phyloP scores from a whole-genome alignment of 2,329 filamentous ascomycete species.

The Penicillium sclerotigenum region DNA sequence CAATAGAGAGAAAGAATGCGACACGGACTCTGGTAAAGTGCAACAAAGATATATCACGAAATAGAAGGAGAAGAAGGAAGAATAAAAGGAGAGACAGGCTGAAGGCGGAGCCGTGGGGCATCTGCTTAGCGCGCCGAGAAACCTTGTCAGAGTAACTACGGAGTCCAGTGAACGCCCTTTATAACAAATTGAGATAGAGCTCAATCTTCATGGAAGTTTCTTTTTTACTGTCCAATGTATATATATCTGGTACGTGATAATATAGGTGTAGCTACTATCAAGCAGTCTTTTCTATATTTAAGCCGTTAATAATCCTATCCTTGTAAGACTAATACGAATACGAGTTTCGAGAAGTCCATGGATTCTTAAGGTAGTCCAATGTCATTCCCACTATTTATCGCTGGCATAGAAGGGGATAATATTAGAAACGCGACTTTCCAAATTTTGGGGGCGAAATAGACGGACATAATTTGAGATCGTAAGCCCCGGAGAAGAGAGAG shows the following conservation, averaged over 20 bases:
- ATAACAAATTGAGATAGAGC: neutral
- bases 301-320: neutral
- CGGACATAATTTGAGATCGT: neutral
- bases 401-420: neutral
- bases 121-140: conserved; percentile 18
- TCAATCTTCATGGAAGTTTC: neutral
- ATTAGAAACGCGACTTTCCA: neutral
- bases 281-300: neutral
- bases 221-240: neutral
- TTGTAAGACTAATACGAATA: neutral
- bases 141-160: neutral
- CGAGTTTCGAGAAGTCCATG: neutral
- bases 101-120: conserved; percentile 28
- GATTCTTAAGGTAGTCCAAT: too few species aligned
- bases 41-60: neutral
- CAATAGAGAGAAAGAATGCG: conserved; percentile 16
- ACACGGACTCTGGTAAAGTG: neutral
- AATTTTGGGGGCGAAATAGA: neutral
- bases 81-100: conserved; percentile 8
- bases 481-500: too few species aligned
- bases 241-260: neutral
- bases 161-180: neutral
- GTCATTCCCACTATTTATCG: neutral
- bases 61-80: neutral
- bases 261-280: neutral